Percentiles rank a stretch among this genome's conserved stretches.
These are phyloP conservation scores for Austroboletus festivus DNA, from an alignment of 768 basidiomycete genomes.

Conservation along the genomic window DNA sequence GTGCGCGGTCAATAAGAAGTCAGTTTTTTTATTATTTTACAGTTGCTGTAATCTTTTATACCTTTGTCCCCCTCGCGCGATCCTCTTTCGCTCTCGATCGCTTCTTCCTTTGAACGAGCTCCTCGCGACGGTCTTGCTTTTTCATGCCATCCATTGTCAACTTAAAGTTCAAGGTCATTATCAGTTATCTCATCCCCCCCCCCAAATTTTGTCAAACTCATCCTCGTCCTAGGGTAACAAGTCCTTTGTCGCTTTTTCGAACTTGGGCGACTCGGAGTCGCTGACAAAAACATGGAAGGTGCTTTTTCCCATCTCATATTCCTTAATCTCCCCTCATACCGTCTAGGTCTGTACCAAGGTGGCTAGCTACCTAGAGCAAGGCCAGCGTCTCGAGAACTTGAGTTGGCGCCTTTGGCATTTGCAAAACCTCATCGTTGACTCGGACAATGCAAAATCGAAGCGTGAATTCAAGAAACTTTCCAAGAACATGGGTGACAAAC, in stretches of 20 bases:
- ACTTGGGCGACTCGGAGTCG: slow-evolving; percentile 79
- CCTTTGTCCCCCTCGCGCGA: slow-evolving; percentile 8
- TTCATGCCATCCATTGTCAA: slow-evolving; percentile 79
- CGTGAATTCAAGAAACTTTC: slow-evolving; percentile 89
- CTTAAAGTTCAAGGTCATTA: slow-evolving; percentile 74
- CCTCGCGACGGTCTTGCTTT: background rate
- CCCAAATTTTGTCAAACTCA: slow-evolving; percentile 7
- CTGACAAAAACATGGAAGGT: slow-evolving; percentile 93
- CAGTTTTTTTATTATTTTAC: slow-evolving; percentile 10
- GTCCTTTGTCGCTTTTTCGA: slow-evolving; percentile 91
- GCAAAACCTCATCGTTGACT: slow-evolving; percentile 87
- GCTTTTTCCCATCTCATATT: slow-evolving; percentile 12
- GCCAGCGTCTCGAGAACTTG: slow-evolving; percentile 87
- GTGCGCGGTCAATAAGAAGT: slow-evolving; percentile 20
- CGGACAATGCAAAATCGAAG: slow-evolving; percentile 82
- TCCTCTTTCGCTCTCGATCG: slow-evolving; percentile 15
- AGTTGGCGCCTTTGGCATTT: slow-evolving; percentile 93
- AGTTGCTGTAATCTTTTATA: slow-evolving; percentile 28
- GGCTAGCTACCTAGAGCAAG: slow-evolving; percentile 86
- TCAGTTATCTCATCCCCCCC: background rate
- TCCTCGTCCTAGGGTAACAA: slow-evolving; percentile 71
- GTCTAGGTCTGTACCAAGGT: slow-evolving; percentile 84
- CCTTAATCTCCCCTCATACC: slow-evolving; percentile 7
- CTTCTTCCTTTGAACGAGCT: slow-evolving; percentile 6
- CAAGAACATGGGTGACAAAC: slow-evolving; percentile 85